Conservation (phyloP, 352 stramenopile species). For the Pythium aquatile region DNA sequence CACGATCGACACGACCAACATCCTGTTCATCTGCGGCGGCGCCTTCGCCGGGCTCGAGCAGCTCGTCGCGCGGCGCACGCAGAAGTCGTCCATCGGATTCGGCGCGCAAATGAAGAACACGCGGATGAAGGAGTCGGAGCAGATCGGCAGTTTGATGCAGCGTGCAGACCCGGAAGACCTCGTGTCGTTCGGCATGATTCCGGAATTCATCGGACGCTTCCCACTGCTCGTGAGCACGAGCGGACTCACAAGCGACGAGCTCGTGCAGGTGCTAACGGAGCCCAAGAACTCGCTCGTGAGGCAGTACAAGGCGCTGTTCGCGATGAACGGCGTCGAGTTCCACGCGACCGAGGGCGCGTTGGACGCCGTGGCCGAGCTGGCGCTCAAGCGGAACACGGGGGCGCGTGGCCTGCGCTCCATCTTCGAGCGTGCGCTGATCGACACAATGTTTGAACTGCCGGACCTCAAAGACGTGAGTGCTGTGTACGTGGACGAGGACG, state of each 20-base stretch:
- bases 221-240: slow-evolving; percentile 95
- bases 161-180: slow-evolving; percentile 95
- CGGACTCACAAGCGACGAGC: slow-evolving; percentile 87
- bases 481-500: slow-evolving; percentile 93
- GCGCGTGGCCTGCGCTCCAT: slow-evolving; percentile 96
- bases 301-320: slow-evolving; percentile 97
- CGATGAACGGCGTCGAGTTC: slow-evolving; percentile 96
- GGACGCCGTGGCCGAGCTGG: slow-evolving; percentile 92
- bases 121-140: slow-evolving; percentile 65
- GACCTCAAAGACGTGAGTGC: slow-evolving; percentile 90
- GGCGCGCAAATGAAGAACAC: slow-evolving; percentile 91
- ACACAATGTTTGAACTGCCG: slow-evolving; percentile 97
- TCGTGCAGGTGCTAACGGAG: slow-evolving; percentile 96
- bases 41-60: slow-evolving; percentile 96
- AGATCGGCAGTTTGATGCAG: slow-evolving; percentile 91
- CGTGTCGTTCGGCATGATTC: slow-evolving; percentile 96
- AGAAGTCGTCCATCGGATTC: slow-evolving; percentile 96
- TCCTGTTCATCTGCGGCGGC: slow-evolving; percentile 98
- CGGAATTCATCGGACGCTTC: slow-evolving; percentile 98
- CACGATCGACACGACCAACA: slow-evolving; percentile 98
- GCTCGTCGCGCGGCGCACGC: slow-evolving; percentile 92
- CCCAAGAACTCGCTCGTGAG: slow-evolving; percentile 97
- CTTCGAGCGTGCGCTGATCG: slow-evolving; percentile 93
- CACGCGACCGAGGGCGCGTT: slow-evolving; percentile 94
- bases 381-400: slow-evolving; percentile 93